These are phyloP conservation scores for Ligustrum vulgare DNA, from an alignment of 257 asterid species.

Conservation along the genomic window DNA sequence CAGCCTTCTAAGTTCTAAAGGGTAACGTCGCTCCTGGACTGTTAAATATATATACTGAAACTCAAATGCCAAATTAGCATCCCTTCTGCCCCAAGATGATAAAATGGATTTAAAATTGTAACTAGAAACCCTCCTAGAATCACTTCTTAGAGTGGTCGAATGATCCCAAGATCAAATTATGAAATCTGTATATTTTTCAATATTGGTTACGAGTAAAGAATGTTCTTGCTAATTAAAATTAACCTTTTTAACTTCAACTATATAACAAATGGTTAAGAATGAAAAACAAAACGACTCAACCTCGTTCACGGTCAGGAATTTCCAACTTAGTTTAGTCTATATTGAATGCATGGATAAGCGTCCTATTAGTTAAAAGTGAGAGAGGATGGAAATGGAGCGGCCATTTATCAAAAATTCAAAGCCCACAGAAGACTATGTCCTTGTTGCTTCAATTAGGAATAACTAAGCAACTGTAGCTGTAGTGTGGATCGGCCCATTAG, in stretches of 20 bases:
- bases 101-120: too few species aligned
- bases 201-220: not conserved
- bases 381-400: slow-evolving; percentile 33
- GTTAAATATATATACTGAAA: too few species aligned
- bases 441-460: not conserved
- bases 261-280: not conserved
- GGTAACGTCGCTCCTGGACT: too few species aligned
- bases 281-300: not conserved
- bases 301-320: not conserved
- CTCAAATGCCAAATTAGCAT: too few species aligned
- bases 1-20: too few species aligned
- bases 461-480: slow-evolving; percentile 30
- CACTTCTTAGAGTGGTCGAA: too few species aligned
- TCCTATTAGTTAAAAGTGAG: slow-evolving; percentile 41
- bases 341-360: slow-evolving; percentile 36
- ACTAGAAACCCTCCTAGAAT: too few species aligned
- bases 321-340: slow-evolving; percentile 48
- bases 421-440: slow-evolving; percentile 25
- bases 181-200: too few species aligned
- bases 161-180: too few species aligned
- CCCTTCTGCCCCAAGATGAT: too few species aligned
- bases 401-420: slow-evolving; percentile 17
- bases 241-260: not conserved
- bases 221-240: not conserved
- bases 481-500: slow-evolving; percentile 31